A percentile compares a stretch with the other conserved stretches of the same genome.
These are phyloP conservation scores for Schizonepeta tenuifolia DNA, from an alignment of 257 asterid species.

Conservation along the genomic window DNA sequence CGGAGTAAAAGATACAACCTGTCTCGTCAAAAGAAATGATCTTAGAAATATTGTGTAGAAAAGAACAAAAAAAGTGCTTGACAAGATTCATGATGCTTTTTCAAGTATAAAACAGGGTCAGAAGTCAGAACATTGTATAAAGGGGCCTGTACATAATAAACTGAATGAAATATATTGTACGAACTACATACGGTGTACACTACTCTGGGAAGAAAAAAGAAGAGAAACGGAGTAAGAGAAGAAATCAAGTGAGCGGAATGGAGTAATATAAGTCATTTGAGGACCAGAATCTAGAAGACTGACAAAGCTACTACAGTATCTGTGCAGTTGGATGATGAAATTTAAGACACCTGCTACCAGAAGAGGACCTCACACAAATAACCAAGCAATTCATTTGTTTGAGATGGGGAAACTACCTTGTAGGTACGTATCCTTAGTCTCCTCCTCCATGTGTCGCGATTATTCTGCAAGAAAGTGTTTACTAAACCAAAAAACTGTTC, in stretches of 20 bases:
- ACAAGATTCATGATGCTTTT: no score
- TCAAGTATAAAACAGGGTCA: no score
- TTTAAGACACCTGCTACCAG: constrained; percentile 10
- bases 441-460: constrained; percentile 89
- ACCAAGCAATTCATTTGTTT: constrained; percentile 32
- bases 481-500: constrained; percentile 95
- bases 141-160: no score
- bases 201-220: no score
- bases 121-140: no score
- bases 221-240: no score
- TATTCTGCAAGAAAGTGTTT: constrained; percentile 89
- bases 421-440: constrained; percentile 88
- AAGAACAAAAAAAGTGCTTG: no score
- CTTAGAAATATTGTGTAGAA: no score
- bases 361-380: constrained; percentile 21
- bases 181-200: no score
- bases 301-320: constrained; percentile 10
- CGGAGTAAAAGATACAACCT: constrained; percentile 98
- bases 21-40: constrained; percentile 37
- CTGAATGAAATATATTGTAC: no score
- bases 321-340: neutral
- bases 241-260: no score
- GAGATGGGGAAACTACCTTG: constrained; percentile 59
- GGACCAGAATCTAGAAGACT: constrained; percentile 19
- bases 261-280: constrained; percentile 3